Evolutionary conservation across 768 basidiomycete species (phyloP).

Genomic region (Trametes sanguinea): DNA sequence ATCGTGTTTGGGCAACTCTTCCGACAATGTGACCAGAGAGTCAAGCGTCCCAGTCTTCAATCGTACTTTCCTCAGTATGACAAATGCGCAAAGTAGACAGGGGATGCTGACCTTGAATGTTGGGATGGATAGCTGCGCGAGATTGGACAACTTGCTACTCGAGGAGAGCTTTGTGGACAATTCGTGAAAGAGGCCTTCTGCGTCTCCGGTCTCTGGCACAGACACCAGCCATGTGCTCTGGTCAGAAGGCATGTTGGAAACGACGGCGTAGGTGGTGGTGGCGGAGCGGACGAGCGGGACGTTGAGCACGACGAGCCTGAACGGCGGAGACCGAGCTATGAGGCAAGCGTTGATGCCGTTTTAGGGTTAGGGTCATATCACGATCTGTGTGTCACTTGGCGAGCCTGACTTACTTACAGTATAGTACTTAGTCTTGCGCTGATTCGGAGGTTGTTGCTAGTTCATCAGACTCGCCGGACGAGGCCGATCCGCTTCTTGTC

Average conservation of each 20-base stretch:
- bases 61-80: too few species aligned
- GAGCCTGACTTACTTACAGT: too few species aligned
- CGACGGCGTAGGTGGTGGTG: background rate
- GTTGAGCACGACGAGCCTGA: constrained; percentile 11
- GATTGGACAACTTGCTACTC: constrained; percentile 51
- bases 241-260: constrained; percentile 81
- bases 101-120: constrained; percentile 75
- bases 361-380: constrained; percentile 20
- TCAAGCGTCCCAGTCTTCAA: constrained; percentile 91
- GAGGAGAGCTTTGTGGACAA: constrained; percentile 61
- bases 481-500: background rate
- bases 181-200: constrained; percentile 72
- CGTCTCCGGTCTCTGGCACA: constrained; percentile 83
- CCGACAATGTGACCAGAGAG: constrained; percentile 82
- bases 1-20: constrained; percentile 92
- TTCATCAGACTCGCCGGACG: too few species aligned
- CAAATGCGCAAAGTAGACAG: too few species aligned
- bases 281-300: constrained; percentile 1
- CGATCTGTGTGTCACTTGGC: background rate
- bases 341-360: constrained; percentile 3
- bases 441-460: too few species aligned
- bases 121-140: constrained; percentile 75
- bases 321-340: constrained; percentile 14
- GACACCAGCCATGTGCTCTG: constrained; percentile 93
- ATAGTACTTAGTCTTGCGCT: too few species aligned